Conservation (phyloP, 371 early-diverging fungal genomes). For the Lichtheimia corymbifera region DNA sequence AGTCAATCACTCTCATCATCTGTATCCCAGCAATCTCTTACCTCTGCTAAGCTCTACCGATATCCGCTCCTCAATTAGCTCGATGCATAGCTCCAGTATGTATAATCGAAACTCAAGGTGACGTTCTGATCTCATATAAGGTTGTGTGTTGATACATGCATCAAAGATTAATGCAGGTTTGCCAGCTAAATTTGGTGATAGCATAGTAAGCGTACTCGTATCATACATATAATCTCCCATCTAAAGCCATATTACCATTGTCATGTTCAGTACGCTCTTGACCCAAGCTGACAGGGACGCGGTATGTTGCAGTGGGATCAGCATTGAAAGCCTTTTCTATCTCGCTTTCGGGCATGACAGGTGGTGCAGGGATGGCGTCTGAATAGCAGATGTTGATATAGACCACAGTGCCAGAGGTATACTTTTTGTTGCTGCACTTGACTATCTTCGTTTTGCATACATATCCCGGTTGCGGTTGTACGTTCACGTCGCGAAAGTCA, state of each 20-base stretch:
- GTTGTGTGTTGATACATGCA: conserved; percentile 69
- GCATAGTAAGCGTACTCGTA: not conserved
- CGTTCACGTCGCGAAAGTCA: conserved; percentile 25
- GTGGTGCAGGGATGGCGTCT: conserved; percentile 62
- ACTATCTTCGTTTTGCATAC: conserved; percentile 58
- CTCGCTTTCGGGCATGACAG: conserved; percentile 56
- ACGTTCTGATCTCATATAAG: conserved; percentile 50
- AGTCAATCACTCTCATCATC: not conserved
- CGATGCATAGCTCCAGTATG: conserved; percentile 66
- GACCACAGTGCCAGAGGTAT: conserved; percentile 30
- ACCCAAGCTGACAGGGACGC: conserved; percentile 68
- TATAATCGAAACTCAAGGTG: conserved; percentile 67
- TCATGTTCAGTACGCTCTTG: conserved; percentile 24
- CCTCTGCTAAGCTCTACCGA: conserved; percentile 52
- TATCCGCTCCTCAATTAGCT: conserved; percentile 66
- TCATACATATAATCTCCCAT: not conserved
- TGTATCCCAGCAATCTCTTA: conserved; percentile 7
- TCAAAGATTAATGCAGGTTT: conserved; percentile 61
- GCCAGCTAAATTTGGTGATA: conserved; percentile 28
- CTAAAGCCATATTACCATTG: conserved; percentile 11
- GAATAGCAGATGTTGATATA: conserved; percentile 78
- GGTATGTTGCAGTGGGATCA: conserved; percentile 59
- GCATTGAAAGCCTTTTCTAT: conserved; percentile 65
- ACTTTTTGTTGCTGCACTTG: conserved; percentile 17
- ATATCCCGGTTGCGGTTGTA: conserved; percentile 61